Base-by-base conservation (phyloP, 148 eudicot species). In the Rhododendron henanense region DNA sequence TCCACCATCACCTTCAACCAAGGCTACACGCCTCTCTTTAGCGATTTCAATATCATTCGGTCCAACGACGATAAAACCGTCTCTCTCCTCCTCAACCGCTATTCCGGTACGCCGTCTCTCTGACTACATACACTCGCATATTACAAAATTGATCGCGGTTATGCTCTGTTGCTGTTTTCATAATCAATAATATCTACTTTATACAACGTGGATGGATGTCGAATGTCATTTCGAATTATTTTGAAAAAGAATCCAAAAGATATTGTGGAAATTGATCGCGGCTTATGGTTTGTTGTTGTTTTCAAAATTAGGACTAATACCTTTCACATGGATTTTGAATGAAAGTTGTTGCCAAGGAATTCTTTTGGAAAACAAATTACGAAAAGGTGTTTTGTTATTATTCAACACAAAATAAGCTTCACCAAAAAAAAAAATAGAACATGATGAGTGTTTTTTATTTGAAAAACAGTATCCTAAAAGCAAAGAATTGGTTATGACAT, bases 51-150 rank as follows among this genome's bases (percentile, higher is more conserved):
- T 51, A 93, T 96, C 75, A 88, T 91, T 19, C 89, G 90, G 39
- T 96, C 98, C 18, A 80, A 84, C 0, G 93, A 96, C 23, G 93
- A 90, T 45, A 91, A 87, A 59, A 79, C 87, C 51, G 95, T 93
- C 14, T 90, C 93, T 55, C 98, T 96, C 90, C 92, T 90, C 85
- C 98, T 96, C 88, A 96, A 93, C 74, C 98, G 95, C 21, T 87
- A 89, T 11, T 95, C 97, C 18, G 98, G 98, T 95, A 89, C 0
- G 14, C 21, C 9, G 0, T 82, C 16, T 51, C 55, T 51, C 55
- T 13, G 2, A 51, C 55, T 2, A 10, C 55, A 1, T 9, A 10
- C 50, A 9, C 2, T 47, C 2, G 9, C 50, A 47, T 47, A 1
- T 47, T 47, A 21, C 10, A 7, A 69, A 69, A 69, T 11, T 69